Conservation (phyloP, 495 filamentous ascomycete genomes). For the Penicillium malachiteum region DNA sequence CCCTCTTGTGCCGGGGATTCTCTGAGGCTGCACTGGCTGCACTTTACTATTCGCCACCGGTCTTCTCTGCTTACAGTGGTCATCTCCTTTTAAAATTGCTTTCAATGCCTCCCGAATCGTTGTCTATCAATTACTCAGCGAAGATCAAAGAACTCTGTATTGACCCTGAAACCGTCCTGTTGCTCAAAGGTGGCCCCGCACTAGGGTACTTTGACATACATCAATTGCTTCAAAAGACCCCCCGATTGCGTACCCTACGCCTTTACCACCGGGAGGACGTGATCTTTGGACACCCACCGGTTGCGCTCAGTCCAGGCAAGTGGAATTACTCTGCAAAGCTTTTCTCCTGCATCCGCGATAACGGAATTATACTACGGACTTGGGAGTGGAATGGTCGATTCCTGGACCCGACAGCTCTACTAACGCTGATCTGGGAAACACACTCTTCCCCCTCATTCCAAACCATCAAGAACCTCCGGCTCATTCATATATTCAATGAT, state of each 20-base stretch:
- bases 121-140: conserved; percentile 55
- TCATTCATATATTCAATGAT: conserved; percentile 56
- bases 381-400: conserved; percentile 82
- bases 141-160: conserved; percentile 71
- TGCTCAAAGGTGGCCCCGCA: conserved; percentile 43
- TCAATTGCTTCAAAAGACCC: conserved; percentile 40
- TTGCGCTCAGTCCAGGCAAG: conserved; percentile 37
- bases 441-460: conserved; percentile 63
- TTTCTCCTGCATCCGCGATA: conserved; percentile 53
- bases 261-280: conserved; percentile 43
- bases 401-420: conserved; percentile 45
- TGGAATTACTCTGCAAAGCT: conserved; percentile 64
- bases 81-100: conserved; percentile 51
- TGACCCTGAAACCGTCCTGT: conserved; percentile 52
- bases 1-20: conserved; percentile 63
- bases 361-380: conserved; percentile 51
- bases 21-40: conserved; percentile 72
- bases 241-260: conserved; percentile 41
- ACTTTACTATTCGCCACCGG: conserved; percentile 68
- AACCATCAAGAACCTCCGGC: conserved; percentile 55
- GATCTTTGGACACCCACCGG: conserved; percentile 26
- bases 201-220: conserved; percentile 49
- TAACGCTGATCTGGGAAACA: conserved; percentile 49
- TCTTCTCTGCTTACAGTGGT: conserved; percentile 50
- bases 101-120: conserved; percentile 34